Evolutionary conservation across 2,329 filamentous ascomycete species (phyloP).

Genomic region (Ophiostoma angusticollis): DNA sequence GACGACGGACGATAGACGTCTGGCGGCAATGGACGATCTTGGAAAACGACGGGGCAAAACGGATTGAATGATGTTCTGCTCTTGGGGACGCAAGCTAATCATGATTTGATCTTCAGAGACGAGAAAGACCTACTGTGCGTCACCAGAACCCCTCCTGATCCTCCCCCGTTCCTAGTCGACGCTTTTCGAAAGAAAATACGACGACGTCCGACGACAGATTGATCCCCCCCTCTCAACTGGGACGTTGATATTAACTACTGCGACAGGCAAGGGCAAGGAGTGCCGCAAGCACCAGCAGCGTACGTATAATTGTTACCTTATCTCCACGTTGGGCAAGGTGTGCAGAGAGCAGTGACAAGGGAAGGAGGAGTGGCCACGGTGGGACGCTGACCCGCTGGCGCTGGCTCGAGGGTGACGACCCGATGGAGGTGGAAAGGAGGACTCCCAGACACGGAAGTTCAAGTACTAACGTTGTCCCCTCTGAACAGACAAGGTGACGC

Average conservation of each 20-base stretch:
- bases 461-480: neutral
- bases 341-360: neutral
- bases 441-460: neutral
- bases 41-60: too few relatives aligned
- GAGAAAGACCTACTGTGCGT: constrained; percentile 17
- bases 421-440: neutral
- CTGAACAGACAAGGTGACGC: constrained; percentile 57
- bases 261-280: constrained; percentile 63
- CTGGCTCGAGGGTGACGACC: too few relatives aligned
- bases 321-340: neutral
- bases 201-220: neutral
- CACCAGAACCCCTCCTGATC: neutral
- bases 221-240: neutral
- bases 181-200: neutral
- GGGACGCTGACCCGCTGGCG: too few relatives aligned
- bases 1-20: too few relatives aligned
- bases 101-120: constrained; percentile 11
- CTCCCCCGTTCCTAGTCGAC: neutral
- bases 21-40: too few relatives aligned
- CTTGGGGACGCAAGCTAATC: constrained; percentile 7
- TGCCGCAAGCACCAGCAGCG: constrained; percentile 62
- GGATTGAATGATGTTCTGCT: neutral
- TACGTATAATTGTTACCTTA: constrained; percentile 8
- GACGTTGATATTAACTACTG: constrained; percentile 8
- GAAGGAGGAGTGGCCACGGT: neutral